Evolutionary conservation across 768 basidiomycete species (phyloP), one percentile per base, ranked within the genome.

Genomic region (Boletus sp.): DNA sequence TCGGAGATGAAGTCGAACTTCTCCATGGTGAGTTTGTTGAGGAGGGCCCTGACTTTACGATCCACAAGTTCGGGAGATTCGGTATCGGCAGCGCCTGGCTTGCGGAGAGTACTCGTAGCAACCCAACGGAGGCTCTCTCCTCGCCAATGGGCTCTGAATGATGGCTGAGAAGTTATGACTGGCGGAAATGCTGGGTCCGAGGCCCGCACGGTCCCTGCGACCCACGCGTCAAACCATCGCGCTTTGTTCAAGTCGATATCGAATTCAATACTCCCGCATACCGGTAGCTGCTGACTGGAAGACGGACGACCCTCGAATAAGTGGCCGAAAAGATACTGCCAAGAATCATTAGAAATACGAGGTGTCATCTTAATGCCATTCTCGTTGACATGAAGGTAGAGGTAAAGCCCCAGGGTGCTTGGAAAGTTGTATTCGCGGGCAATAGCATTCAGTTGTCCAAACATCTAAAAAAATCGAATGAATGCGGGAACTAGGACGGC

Each of bases 11-110:
- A 86, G 61, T 94, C 91, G 79, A 98, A 98, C 61, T 89, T 90
- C 77, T 98, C 93, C 84, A 94, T 89, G 14, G 95, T 95, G 34
- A 98, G 82, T 75, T 93, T 97, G 81, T 98, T 96, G 64, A 98
- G 85, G 53, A 97, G 75, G 48, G 77, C 77, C 72, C 89, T 93
- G 75, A 97, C 94, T 74, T 95, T 96, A 49, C 93, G 88, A 62
- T 97, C 93, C 29, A 98, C 91, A 57, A 88, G 73, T 63, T 92
- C 92, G 10, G 91, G 87, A 1, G 89, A 85, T 42, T 91, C 87
- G 13, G 75, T 70, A 42, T 90, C 85, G 5, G 57, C 59, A 14
- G 56, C 54, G 7, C 33, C 45, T 33, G 77, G 63, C 7, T 77
- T 66, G 64, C 83, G 84, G 64, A 80, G 70, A 25, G 62, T 63